These are phyloP conservation scores for Hanseniaspora mollemarum DNA, from an alignment of 805 yeast species.

Conservation along the genomic window DNA sequence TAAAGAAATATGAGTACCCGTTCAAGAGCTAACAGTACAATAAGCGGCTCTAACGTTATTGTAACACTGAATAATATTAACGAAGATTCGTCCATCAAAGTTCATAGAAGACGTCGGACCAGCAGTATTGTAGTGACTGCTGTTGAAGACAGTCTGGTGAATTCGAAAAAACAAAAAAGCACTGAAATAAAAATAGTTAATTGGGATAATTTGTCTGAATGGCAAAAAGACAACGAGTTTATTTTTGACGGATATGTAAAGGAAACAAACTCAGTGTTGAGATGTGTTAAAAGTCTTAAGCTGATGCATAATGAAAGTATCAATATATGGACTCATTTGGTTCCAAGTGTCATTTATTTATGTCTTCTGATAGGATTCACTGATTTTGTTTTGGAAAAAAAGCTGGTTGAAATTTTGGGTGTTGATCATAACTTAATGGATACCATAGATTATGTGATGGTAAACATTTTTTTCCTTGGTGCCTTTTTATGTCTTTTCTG, in stretches of 20 bases:
- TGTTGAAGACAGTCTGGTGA: not conserved
- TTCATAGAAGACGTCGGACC: not conserved
- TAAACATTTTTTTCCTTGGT: slow-evolving; percentile 46
- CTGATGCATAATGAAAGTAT: slow-evolving; percentile 62
- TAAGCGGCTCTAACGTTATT: not conserved
- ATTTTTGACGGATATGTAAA: slow-evolving; percentile 55
- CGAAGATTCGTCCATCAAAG: not conserved
- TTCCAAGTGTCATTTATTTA: slow-evolving; percentile 32
- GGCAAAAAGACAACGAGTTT: slow-evolving; percentile 67
- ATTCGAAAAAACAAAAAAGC: not conserved
- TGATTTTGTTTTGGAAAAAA: slow-evolving; percentile 26
- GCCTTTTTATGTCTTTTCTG: slow-evolving; percentile 48
- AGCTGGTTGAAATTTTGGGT: slow-evolving; percentile 28
- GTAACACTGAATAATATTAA: not conserved
- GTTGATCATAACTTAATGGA: slow-evolving; percentile 15
- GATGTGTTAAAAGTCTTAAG: slow-evolving; percentile 39
- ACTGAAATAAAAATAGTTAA: slow-evolving; percentile 16
- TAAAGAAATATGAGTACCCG: not conserved
- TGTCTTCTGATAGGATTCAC: slow-evolving; percentile 24
- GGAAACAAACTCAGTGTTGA: slow-evolving; percentile 38
- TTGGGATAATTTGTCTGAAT: slow-evolving; percentile 51
- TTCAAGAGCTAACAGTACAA: not conserved
- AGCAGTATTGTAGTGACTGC: slow-evolving; percentile 11
- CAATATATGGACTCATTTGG: slow-evolving; percentile 56
- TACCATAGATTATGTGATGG: slow-evolving; percentile 39